Conservation (phyloP, 139 green algal genomes). For the Tetraselmis chui region DNA sequence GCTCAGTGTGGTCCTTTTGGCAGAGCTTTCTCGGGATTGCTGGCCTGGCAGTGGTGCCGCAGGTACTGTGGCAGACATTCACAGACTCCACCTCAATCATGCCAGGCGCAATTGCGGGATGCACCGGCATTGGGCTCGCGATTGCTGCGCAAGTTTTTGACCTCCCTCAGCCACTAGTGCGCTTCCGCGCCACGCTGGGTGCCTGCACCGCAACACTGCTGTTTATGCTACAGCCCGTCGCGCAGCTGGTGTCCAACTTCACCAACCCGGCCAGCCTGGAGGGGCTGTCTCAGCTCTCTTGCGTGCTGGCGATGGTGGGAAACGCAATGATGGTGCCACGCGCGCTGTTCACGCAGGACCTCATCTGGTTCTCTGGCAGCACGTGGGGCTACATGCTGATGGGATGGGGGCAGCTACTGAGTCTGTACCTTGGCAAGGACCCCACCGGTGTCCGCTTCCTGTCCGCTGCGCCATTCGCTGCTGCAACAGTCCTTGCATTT, state of each 20-base stretch:
- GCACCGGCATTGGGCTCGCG: constrained; percentile 1
- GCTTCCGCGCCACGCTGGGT: constrained; percentile 28
- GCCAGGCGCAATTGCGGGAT: constrained; percentile 11
- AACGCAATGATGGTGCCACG: constrained; percentile 86
- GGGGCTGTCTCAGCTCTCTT: constrained; percentile 28
- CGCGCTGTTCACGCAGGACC: constrained; percentile 69
- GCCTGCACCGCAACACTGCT: constrained; percentile 68
- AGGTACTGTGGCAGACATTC: constrained; percentile 43
- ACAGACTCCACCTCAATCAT: background rate
- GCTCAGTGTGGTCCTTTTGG: constrained; percentile 42
- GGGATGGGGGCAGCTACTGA: constrained; percentile 69
- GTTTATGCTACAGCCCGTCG: constrained; percentile 70
- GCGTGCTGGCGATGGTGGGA: constrained; percentile 62
- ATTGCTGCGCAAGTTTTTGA: constrained; percentile 1
- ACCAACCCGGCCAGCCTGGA: constrained; percentile 49
- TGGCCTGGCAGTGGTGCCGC: constrained; percentile 55
- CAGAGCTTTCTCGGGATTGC: constrained; percentile 41
- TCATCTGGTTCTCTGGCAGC: constrained; percentile 68
- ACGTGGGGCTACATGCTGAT: constrained; percentile 56
- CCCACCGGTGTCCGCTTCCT: background rate
- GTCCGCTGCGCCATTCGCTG: background rate
- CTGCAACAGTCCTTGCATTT: background rate
- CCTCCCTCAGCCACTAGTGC: background rate
- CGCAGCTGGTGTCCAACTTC: constrained; percentile 65
- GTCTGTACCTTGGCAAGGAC: constrained; percentile 30